Percentiles rank a stretch among this genome's conserved stretches.
Evolutionary conservation across 495 filamentous ascomycete species (phyloP).

Genomic region (Daldinia bambusicola): DNA sequence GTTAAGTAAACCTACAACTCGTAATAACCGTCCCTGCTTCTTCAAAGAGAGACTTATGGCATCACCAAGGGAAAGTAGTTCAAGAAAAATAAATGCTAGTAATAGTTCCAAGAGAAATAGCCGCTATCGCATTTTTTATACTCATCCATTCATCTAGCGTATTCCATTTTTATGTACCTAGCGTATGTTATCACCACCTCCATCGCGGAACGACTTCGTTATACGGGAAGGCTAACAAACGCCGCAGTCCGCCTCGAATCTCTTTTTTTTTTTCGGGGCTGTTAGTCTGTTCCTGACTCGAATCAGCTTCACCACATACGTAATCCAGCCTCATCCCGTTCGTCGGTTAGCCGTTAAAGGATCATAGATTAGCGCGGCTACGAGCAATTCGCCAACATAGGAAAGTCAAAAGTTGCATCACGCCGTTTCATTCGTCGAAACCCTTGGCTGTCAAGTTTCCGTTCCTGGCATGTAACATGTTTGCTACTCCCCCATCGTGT

Average conservation of each 20-base stretch:
- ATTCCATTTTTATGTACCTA: neutral
- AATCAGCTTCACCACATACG: neutral
- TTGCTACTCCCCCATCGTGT: constrained; percentile 35
- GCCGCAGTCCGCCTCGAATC: constrained; percentile 22
- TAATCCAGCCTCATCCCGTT: constrained; percentile 9
- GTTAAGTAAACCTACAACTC: constrained; percentile 3
- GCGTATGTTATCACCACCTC: no score
- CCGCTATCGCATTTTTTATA: neutral
- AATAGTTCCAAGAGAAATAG: constrained; percentile 12
- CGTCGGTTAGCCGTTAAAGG: constrained; percentile 6
- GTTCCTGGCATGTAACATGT: constrained; percentile 43
- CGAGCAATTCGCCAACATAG: constrained; percentile 35
- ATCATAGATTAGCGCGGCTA: constrained; percentile 8
- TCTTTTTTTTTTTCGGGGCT: constrained; percentile 13
- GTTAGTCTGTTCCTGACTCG: constrained; percentile 20
- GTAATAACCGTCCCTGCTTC: neutral
- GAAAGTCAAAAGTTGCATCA: constrained; percentile 32
- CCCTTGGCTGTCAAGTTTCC: constrained; percentile 30
- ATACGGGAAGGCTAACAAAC: constrained; percentile 23
- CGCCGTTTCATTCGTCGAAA: constrained; percentile 35
- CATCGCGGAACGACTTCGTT: constrained; percentile 8
- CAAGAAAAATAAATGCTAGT: neutral
- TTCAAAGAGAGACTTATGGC: neutral
- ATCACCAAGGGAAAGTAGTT: constrained; percentile 13
- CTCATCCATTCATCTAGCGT: neutral